Evolutionary conservation across 2,329 filamentous ascomycete genomes (phyloP).

Genomic region (Exophiala alcalophila): DNA sequence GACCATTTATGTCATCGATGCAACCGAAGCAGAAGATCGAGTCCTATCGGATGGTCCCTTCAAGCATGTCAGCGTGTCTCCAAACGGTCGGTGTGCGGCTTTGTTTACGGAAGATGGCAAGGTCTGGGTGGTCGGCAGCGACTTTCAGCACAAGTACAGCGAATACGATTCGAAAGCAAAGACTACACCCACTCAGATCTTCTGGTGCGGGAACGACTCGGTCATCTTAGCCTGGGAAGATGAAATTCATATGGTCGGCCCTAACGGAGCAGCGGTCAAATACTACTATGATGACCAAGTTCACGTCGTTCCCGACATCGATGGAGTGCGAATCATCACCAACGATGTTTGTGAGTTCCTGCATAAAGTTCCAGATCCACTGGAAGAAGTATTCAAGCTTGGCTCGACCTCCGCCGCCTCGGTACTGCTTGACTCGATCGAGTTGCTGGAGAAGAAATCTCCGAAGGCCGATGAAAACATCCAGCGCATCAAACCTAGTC

Average conservation of each 20-base stretch:
- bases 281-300: constrained; percentile 89
- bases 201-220: constrained; percentile 96
- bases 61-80: constrained; percentile 83
- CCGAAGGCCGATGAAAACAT: constrained; percentile 98
- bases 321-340: constrained; percentile 85
- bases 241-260: constrained; percentile 90
- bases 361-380: constrained; percentile 85
- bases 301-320: constrained; percentile 80
- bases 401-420: constrained; percentile 86
- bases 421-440: constrained; percentile 88
- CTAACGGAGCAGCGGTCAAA: constrained; percentile 69
- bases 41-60: constrained; percentile 91
- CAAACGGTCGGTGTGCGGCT: constrained; percentile 82
- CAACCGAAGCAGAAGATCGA: constrained; percentile 85
- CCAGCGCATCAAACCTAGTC: constrained; percentile 80
- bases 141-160: constrained; percentile 88
- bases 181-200: constrained; percentile 79
- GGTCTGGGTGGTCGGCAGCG: constrained; percentile 88
- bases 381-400: constrained; percentile 82
- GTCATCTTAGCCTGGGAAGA: constrained; percentile 96
- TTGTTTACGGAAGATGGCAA: constrained; percentile 82
- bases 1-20: constrained; percentile 83
- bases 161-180: constrained; percentile 87
- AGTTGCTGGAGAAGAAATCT: constrained; percentile 86
- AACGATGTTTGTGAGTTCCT: constrained; percentile 96